phyloP scores from a whole-genome alignment of 192 early-diverging fungal species.

The Chytriomyces hyalinus region DNA sequence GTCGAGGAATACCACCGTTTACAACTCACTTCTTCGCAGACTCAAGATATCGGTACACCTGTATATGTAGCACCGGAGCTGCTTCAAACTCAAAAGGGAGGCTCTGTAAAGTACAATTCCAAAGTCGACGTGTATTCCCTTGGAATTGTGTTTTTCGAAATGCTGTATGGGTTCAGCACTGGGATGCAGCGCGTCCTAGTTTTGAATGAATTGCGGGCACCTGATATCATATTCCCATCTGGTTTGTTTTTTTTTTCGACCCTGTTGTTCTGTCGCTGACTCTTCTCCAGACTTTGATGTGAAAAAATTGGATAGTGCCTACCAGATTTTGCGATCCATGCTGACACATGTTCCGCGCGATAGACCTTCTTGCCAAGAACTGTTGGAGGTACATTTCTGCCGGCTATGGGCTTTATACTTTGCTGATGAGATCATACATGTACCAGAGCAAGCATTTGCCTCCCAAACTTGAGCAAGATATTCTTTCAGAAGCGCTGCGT shows the following conservation, averaged over 20 bases:
- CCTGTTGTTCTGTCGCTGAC: conserved; percentile 25
- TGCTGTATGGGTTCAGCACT: conserved; percentile 74
- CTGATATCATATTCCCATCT: conserved; percentile 72
- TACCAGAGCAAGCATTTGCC: conserved; percentile 67
- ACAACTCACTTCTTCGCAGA: conserved; percentile 27
- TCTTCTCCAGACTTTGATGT: conserved; percentile 61
- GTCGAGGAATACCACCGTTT: neutral
- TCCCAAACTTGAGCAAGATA: conserved; percentile 82
- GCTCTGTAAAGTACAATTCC: conserved; percentile 69
- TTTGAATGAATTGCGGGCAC: conserved; percentile 71
- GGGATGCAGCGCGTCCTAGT: conserved; percentile 80
- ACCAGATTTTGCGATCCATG: conserved; percentile 72
- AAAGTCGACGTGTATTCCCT: conserved; percentile 88
- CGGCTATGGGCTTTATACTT: neutral
- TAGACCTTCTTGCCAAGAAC: conserved; percentile 79
- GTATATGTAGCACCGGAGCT: conserved; percentile 86
- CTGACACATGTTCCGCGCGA: conserved; percentile 75
- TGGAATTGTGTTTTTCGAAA: conserved; percentile 74
- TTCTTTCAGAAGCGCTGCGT: conserved; percentile 85
- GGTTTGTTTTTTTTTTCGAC: conserved; percentile 45
- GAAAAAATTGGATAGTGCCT: conserved; percentile 69
- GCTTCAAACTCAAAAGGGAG: conserved; percentile 33
- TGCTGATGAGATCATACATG: conserved; percentile 12
- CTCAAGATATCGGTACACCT: conserved; percentile 82
- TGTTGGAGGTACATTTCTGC: conserved; percentile 59